Evolutionary conservation across 2,329 filamentous ascomycete species (phyloP).

Genomic region (Incumbomyces lentus): DNA sequence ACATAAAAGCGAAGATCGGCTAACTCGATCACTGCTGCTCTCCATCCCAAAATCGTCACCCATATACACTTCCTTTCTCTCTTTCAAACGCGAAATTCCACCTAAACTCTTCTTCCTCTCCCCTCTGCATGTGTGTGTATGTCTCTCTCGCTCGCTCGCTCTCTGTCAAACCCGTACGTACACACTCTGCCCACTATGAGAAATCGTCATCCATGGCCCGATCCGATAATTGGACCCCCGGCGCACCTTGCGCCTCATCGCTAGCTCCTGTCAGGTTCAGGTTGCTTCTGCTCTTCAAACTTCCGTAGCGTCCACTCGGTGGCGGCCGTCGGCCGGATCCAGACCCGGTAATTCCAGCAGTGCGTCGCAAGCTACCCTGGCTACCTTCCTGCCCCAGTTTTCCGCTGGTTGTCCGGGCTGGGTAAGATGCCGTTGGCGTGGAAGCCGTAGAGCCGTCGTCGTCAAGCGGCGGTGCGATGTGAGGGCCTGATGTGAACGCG

Average conservation of each 20-base stretch:
- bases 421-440: conserved; percentile 9
- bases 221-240: conserved; percentile 53
- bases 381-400: conserved; percentile 12
- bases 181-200: conserved; percentile 3
- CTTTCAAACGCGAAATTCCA: too few species aligned
- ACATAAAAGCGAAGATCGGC: too few species aligned
- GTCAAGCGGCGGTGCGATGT: conserved; percentile 27
- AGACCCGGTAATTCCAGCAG: conserved; percentile 31
- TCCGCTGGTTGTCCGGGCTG: conserved; percentile 17
- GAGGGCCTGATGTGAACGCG: conserved; percentile 23
- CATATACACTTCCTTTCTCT: too few species aligned
- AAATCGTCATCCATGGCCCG: conserved; percentile 59
- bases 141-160: too few species aligned
- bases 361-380: conserved; percentile 44
- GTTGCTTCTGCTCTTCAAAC: conserved; percentile 30
- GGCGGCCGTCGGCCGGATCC: conserved; percentile 21
- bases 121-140: too few species aligned
- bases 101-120: too few species aligned
- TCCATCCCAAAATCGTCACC: too few species aligned
- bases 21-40: too few species aligned
- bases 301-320: conserved; percentile 26
- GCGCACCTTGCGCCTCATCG: conserved; percentile 4
- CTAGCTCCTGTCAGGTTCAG: conserved; percentile 21
- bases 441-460: conserved; percentile 15
- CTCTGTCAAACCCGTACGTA: too few species aligned